Percentiles rank a stretch among this genome's conserved stretches.
Conservation (phyloP, 306 rosid genomes). For the Cicer cuneatum region DNA sequence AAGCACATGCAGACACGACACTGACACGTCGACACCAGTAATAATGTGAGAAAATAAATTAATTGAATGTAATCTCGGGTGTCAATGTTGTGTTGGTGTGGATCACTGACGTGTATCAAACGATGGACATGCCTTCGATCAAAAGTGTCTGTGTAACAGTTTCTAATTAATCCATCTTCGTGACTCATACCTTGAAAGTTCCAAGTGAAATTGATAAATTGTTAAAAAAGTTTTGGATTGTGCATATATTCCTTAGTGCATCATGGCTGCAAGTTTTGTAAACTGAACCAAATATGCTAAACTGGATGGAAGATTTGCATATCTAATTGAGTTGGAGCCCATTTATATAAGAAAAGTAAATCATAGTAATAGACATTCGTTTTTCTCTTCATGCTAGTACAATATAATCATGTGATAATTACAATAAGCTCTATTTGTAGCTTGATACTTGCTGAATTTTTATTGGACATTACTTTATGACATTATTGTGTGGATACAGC, state of each 20-base stretch:
- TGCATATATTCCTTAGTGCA: conserved; percentile 4
- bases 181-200: not conserved
- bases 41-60: too few species aligned
- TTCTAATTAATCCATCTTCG: conserved; percentile 8
- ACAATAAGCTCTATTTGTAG: conserved; percentile 2
- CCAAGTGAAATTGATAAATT: conserved; percentile 29
- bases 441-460: conserved; percentile 14
- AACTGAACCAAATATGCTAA: conserved; percentile 9
- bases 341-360: conserved; percentile 28
- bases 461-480: conserved; percentile 40
- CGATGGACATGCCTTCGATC: too few species aligned
- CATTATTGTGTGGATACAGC: conserved; percentile 52
- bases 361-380: not conserved
- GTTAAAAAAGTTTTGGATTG: conserved; percentile 20
- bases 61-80: too few species aligned
- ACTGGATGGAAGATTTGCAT: conserved; percentile 28
- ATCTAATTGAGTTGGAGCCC: not conserved
- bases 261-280: conserved; percentile 21
- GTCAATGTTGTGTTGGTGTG: too few species aligned
- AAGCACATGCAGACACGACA: too few species aligned
- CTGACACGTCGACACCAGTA: too few species aligned
- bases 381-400: conserved; percentile 26
- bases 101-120: too few species aligned
- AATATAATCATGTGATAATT: not conserved
- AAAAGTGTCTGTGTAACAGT: not conserved